These are phyloP conservation scores for Pyricularia sp. DNA, from an alignment of 2,329 filamentous ascomycete genomes.

Conservation along the genomic window DNA sequence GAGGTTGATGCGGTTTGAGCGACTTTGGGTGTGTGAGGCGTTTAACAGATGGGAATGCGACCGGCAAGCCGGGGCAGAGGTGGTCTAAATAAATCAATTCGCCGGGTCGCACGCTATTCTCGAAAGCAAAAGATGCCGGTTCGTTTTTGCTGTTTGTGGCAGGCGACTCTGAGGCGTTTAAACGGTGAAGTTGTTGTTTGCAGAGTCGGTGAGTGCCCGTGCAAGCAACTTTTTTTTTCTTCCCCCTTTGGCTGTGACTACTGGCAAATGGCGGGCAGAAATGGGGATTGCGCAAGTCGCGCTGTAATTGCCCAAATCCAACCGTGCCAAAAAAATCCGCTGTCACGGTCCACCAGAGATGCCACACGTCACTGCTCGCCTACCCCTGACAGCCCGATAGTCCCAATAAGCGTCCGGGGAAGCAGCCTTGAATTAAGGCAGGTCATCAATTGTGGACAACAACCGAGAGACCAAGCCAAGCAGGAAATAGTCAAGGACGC, in stretches of 20 bases:
- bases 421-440: neutral
- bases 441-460: neutral
- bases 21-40: neutral
- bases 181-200: neutral
- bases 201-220: neutral
- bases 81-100: neutral
- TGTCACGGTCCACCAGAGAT: neutral
- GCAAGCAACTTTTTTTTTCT: neutral
- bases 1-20: neutral
- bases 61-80: neutral
- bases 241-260: neutral
- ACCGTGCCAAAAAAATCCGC: neutral
- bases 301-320: neutral
- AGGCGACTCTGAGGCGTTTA: neutral
- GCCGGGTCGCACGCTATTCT: neutral
- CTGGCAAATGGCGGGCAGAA: neutral
- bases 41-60: neutral
- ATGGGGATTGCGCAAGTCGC: neutral
- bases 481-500: neutral
- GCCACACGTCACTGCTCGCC: neutral
- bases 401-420: neutral
- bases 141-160: neutral
- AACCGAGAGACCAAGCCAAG: neutral
- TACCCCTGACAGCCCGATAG: neutral
- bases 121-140: neutral